Evolutionary conservation across 192 early-diverging fungal species (phyloP).

Genomic region (Dimargaris xerosporica): DNA sequence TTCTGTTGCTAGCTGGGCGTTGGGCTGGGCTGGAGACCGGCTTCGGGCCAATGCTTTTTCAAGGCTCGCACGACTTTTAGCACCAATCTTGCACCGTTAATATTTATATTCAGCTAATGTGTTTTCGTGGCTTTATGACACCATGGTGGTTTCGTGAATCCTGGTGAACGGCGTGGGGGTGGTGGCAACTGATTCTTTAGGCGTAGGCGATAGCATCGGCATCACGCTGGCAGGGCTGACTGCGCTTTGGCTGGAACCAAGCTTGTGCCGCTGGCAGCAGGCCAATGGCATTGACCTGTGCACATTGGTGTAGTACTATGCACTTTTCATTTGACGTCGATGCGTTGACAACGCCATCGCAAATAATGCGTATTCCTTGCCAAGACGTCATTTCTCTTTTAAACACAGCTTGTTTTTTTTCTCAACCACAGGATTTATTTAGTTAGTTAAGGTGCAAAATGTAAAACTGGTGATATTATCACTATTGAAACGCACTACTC

Average conservation of each 20-base stretch:
- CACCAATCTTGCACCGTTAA: too few relatives aligned
- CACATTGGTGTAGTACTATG: background rate
- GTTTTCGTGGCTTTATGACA: too few relatives aligned
- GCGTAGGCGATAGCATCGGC: slow-evolving; percentile 22
- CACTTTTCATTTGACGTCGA: background rate
- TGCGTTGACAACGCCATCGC: background rate
- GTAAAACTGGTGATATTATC: background rate
- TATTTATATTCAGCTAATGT: too few relatives aligned
- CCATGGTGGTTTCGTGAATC: too few relatives aligned
- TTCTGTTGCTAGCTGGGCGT: too few relatives aligned
- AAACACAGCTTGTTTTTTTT: background rate
- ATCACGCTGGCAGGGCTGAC: slow-evolving; percentile 22
- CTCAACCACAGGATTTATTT: background rate
- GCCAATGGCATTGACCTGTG: background rate
- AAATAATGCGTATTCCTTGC: background rate
- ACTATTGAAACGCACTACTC: too few relatives aligned
- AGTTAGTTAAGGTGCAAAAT: background rate
- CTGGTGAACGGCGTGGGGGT: too few relatives aligned
- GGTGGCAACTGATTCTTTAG: too few relatives aligned
- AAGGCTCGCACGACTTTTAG: too few relatives aligned
- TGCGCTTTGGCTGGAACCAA: slow-evolving; percentile 24
- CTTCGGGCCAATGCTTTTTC: too few relatives aligned
- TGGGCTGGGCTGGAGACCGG: too few relatives aligned
- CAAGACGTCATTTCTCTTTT: background rate
- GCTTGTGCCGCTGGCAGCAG: slow-evolving; percentile 14